Base-by-base conservation (phyloP, 192 early-diverging fungal genomes). In the Podila epicladia region DNA sequence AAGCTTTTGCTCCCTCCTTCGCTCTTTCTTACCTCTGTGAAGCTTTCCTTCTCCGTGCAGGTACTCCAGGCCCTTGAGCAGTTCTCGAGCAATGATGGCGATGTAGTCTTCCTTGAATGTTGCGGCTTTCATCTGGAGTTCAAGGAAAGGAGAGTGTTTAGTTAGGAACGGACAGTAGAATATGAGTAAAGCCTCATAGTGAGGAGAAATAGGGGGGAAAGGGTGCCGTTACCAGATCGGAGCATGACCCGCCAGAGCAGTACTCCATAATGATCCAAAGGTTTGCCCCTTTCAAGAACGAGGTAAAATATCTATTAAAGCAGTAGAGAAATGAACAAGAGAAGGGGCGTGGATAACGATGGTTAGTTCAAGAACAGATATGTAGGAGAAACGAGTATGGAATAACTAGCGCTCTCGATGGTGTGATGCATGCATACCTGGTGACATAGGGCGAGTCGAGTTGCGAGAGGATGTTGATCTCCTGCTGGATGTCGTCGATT, bases 221-320 rank as follows among this genome's bases (percentile, higher is more conserved):
- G 4, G n/a, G 48, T 4, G 41, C 15, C 41, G 75, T 66, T 87
- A 95, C 93, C 71, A 99, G 87, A 74, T 99, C 96, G n/a, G 93
- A 90, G 74, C 96, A 97, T 19, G 95, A 96, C 20, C 97, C 97
- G 50, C 97, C 97, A 58, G 88, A 91, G 82, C 95, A 97, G 78
- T 93, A 97, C 84, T 97, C 96, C 96, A 97, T 98, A n/a, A 97
- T 92, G 41, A 98, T 97, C 96, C 96, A 98, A 53, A 98, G 84
- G 70, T 95, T 89, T 35, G 95, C 89, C 7, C 88, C 92, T 73
- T 96, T 94, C 66, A 97, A 86, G 82, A 89, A 98, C 58, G 96
- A 96, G 22, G 93, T 94, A 88, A 92, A 93, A 84, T 97, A 97
- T 89, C 91, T 84, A 66, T 61, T 33, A 53, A 63, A 0, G 22